A percentile compares a stretch with the other conserved stretches of the same genome.
These are phyloP conservation scores for Ceratobasidium sp. DNA, from an alignment of 1,284 basidiomycete species.

Conservation along the genomic window DNA sequence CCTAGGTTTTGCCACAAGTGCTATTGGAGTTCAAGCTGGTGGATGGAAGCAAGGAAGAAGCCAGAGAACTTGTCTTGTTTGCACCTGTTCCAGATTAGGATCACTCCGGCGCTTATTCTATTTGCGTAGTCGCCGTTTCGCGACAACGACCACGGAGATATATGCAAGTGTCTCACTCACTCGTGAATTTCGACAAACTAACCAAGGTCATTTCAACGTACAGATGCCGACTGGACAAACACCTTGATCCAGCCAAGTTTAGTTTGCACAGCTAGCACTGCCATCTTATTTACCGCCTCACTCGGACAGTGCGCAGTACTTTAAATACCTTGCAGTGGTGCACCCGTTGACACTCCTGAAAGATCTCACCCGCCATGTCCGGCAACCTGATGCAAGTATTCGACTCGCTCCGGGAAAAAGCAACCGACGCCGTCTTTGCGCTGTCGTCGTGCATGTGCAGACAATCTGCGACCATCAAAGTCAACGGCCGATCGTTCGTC, in stretches of 20 bases:
- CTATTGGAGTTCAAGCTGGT: no score
- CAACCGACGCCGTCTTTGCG: constrained; percentile 82
- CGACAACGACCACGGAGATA: background rate
- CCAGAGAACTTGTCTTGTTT: background rate
- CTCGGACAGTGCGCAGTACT: constrained; percentile 19
- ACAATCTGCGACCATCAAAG: constrained; percentile 86
- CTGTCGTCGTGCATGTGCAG: constrained; percentile 83
- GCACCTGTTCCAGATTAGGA: background rate
- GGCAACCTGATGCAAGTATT: constrained; percentile 53
- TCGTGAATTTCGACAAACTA: background rate
- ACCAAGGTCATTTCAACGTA: background rate
- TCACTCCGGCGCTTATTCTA: constrained; percentile 30
- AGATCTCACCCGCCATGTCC: constrained; percentile 27
- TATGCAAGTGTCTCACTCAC: background rate
- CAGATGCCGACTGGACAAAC: background rate
- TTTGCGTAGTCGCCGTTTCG: background rate
- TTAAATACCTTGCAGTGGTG: constrained; percentile 13
- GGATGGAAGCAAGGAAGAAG: background rate
- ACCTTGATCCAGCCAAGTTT: background rate
- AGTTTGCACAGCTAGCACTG: constrained; percentile 31
- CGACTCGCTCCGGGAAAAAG: constrained; percentile 76
- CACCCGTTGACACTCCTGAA: background rate
- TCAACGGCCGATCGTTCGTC: constrained; percentile 92
- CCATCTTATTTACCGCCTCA: constrained; percentile 21
- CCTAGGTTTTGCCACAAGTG: no score